Conservation (phyloP, 2,329 filamentous ascomycete species). For the Aspergillus sergii region DNA sequence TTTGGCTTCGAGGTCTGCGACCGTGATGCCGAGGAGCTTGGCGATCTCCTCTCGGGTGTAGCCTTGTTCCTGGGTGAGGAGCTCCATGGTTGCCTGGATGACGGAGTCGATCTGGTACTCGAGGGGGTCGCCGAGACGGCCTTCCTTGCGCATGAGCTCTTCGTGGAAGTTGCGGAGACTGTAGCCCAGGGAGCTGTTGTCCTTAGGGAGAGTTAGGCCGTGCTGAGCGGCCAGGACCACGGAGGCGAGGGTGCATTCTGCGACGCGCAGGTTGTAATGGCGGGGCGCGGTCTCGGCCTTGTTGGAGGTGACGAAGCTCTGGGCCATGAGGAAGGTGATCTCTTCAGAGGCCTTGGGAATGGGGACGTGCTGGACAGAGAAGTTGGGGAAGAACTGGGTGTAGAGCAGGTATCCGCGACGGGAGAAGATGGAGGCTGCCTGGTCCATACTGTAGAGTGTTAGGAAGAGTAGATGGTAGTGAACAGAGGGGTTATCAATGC, state of each 20-base stretch:
- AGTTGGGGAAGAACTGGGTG: conserved; percentile 81
- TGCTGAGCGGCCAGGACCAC: conserved; percentile 64
- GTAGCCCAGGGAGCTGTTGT: conserved; percentile 79
- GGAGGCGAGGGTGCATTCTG: conserved; percentile 90
- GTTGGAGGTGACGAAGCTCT: conserved; percentile 91
- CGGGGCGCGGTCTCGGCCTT: conserved; percentile 92
- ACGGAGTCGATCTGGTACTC: conserved; percentile 74
- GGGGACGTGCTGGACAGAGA: conserved; percentile 74
- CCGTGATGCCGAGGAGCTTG: conserved; percentile 66
- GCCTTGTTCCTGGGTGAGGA: conserved; percentile 76
- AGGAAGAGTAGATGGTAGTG: neutral
- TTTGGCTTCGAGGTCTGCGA: conserved; percentile 70
- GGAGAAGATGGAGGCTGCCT: conserved; percentile 93
- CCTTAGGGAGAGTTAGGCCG: conserved; percentile 67
- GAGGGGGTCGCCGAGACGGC: conserved; percentile 52
- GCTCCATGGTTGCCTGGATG: conserved; percentile 67
- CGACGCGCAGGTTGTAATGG: conserved; percentile 95
- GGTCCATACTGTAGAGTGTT: conserved; percentile 76
- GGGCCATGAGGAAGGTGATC: conserved; percentile 88
- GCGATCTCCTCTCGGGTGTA: conserved; percentile 89
- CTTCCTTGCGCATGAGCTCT: conserved; percentile 66
- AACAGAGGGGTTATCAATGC: conserved; percentile 26
- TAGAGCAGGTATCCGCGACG: conserved; percentile 83
- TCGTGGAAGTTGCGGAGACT: conserved; percentile 87
- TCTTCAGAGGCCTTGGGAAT: conserved; percentile 82